Percentiles rank a stretch among this genome's conserved stretches.
These are phyloP conservation scores for Cyberlindnera amylophila DNA, from an alignment of 805 yeast genomes.

Conservation along the genomic window DNA sequence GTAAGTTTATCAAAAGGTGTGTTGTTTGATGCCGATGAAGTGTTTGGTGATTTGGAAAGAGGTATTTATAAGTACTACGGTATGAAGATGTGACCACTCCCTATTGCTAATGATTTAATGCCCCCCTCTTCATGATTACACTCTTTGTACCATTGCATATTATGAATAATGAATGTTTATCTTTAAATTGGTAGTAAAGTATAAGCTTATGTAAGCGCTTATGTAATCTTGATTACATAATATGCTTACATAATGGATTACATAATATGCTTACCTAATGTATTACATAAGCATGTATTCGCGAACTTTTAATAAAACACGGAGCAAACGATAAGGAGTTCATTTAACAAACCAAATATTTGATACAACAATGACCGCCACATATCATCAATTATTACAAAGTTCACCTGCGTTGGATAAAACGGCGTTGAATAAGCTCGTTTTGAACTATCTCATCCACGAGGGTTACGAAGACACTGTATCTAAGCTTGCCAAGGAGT, in stretches of 20 bases:
- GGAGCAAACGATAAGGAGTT: too few relatives aligned
- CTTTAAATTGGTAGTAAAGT: too few relatives aligned
- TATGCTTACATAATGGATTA: too few relatives aligned
- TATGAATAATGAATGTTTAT: too few relatives aligned
- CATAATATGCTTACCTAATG: too few relatives aligned
- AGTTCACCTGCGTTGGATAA: slow-evolving; percentile 5
- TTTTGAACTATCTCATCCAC: slow-evolving; percentile 69
- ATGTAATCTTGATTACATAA: too few relatives aligned
- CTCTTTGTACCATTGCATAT: too few relatives aligned
- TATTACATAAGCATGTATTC: too few relatives aligned
- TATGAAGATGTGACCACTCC: slow-evolving; percentile 32
- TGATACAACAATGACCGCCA: neutral
- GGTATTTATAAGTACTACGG: slow-evolving; percentile 43
- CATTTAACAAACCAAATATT: too few relatives aligned
- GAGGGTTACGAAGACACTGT: slow-evolving; percentile 78
- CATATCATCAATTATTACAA: neutral
- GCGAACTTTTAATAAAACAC: neutral
- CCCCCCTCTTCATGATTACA: too few relatives aligned
- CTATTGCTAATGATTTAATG: too few relatives aligned
- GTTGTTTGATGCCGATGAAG: slow-evolving; percentile 34
- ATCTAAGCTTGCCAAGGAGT: slow-evolving; percentile 31
- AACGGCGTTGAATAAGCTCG: slow-evolving; percentile 31
- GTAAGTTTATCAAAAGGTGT: slow-evolving; percentile 34
- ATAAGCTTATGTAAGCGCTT: too few relatives aligned
- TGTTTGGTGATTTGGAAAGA: slow-evolving; percentile 40